A percentile compares a stretch with the other conserved stretches of the same genome.
Evolutionary conservation across 805 yeast species (phyloP).

Genomic region (Candida loeiensis): DNA sequence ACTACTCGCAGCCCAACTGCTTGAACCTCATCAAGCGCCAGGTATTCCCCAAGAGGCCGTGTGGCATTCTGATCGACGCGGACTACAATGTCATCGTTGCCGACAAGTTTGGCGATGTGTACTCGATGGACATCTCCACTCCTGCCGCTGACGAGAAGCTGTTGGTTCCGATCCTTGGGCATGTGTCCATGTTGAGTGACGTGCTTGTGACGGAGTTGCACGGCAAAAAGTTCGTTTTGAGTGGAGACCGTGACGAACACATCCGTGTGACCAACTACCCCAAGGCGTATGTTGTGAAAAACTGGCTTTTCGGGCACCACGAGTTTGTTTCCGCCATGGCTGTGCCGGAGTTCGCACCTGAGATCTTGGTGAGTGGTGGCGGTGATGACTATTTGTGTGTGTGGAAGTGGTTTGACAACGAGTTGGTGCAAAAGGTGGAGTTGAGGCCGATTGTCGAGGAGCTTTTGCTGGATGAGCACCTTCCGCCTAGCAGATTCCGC

Average conservation of each 20-base stretch:
- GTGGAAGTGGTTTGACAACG: constrained; percentile 72
- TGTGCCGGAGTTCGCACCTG: constrained; percentile 49
- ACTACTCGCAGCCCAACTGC: constrained; percentile 36
- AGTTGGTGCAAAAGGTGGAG: constrained; percentile 47
- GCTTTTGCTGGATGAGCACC: constrained; percentile 53
- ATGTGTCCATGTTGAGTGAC: constrained; percentile 94
- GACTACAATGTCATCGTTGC: constrained; percentile 61
- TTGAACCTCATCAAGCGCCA: constrained; percentile 62
- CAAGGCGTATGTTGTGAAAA: constrained; percentile 68
- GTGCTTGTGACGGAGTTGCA: constrained; percentile 42
- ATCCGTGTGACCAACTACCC: constrained; percentile 82
- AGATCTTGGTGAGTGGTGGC: constrained; percentile 75
- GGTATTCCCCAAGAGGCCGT: constrained; percentile 88
- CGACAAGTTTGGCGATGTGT: constrained; percentile 97
- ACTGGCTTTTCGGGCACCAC: constrained; percentile 82
- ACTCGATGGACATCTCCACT: constrained; percentile 46
- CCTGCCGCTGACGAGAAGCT: constrained; percentile 40
- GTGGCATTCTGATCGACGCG: constrained; percentile 63
- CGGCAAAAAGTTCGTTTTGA: constrained; percentile 55
- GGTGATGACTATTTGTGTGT: constrained; percentile 74
- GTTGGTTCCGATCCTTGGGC: constrained; percentile 78
- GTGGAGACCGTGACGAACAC: constrained; percentile 96
- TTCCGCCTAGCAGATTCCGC: constrained; percentile 63
- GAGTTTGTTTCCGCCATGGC: constrained; percentile 73
- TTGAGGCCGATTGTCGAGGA: constrained; percentile 37